phyloP scores from a whole-genome alignment of 148 eudicot genomes.

The Camellia japonica region DNA sequence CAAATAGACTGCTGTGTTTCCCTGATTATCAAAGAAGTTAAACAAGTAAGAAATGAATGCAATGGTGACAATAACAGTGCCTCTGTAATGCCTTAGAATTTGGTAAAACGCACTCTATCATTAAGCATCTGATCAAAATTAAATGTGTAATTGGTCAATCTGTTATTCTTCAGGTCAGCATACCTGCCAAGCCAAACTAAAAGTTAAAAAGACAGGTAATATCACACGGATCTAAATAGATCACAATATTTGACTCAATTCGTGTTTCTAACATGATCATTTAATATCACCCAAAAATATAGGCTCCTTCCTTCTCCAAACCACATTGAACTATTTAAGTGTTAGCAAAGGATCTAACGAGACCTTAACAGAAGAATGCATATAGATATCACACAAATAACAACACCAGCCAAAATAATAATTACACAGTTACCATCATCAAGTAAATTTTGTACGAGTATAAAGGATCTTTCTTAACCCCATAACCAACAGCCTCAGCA shows the following conservation, averaged over 20 bases:
- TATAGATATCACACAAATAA: background rate
- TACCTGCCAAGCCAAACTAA: conserved; percentile 51
- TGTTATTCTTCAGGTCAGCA: conserved; percentile 96
- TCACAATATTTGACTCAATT: background rate
- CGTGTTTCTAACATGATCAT: background rate
- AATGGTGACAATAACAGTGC: background rate
- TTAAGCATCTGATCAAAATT: conserved; percentile 89
- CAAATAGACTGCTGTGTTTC: conserved; percentile 93
- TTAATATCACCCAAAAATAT: too few relatives aligned
- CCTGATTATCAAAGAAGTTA: conserved; percentile 43
- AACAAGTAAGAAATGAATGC: conserved; percentile 1
- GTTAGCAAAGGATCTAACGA: background rate
- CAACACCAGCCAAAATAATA: background rate
- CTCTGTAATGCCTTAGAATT: background rate
- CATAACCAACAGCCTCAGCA: conserved; percentile 97
- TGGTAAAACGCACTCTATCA: conserved; percentile 61
- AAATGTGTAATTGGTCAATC: conserved; percentile 89
- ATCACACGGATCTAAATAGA: background rate
- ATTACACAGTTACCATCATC: background rate
- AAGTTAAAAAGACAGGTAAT: background rate
- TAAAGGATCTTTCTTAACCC: conserved; percentile 72
- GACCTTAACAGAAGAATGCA: background rate
- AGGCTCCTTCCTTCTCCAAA: background rate
- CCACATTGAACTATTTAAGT: background rate
- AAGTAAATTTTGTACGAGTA: background rate